Base-by-base conservation (phyloP, 192 early-diverging fungal genomes). In the Diversispora eburnea region DNA sequence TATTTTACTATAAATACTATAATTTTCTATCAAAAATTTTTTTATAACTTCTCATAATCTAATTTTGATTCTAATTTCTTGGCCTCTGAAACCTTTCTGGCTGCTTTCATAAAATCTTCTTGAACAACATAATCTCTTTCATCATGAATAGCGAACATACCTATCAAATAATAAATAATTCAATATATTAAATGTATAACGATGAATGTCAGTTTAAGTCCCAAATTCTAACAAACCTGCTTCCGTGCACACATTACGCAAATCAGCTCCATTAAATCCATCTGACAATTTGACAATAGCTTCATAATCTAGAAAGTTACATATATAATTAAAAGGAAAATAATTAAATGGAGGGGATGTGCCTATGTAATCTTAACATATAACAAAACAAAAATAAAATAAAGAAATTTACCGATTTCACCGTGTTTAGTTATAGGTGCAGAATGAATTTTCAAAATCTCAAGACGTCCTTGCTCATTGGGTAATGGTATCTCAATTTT, bases 21-120 rank as follows among this genome's bases (percentile, higher is more conserved):
- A 33, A 33, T 33, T 33, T 33, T 33, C 25, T 33, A 2, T 33
- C 25, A 33, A 33, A 33, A 33, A 33, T 33, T 33, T 33, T 33
- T 33, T 33, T 90, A 94, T 33, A 94, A 82, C 81, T 93, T 92
- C 72, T 93, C 91, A 79, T 94, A 94, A 74, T 95, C 93, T 39
- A 95, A 79, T 83, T 95, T 95, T 67, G 90, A 90, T 77, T 94
- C 92, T 49, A 95, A 82, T 77, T 98, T 98, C 90, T 99, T 99
- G 52, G 93, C 90, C 67, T 98, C 97, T 5, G 87, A 90, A 43
- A 99, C 96, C 86, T 99, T 99, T 73, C 98, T 90, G 47, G 97
- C 98, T 20, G 98, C 98, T 85, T 99, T 99, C 98, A 98, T 98
- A 81, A 98, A 99, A 77, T 99, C 98, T 75, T 97, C 97, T 80